Base-by-base conservation (phyloP, 108 stramenopile genomes). In the Chaetoceros muelleri region DNA sequence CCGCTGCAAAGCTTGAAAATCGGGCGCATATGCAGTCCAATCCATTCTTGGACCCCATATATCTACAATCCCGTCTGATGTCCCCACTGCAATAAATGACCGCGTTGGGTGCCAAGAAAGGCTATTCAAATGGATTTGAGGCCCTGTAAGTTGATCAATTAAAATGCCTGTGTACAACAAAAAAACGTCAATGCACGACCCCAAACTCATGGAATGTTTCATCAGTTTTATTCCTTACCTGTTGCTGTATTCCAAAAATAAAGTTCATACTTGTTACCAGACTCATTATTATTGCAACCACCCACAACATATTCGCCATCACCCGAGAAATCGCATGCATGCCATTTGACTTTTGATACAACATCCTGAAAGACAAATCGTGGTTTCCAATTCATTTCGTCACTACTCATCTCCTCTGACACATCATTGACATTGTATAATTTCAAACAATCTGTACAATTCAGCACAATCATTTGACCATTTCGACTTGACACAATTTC, bases 61-160 rank as follows among this genome's bases (percentile, higher is more conserved):
- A 64, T 91, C 90, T 1, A 87, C 65, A 2, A 86, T 48, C 17
- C 85, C 90, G 63, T 91, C 90, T 1, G 72, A 78, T 17, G 83
- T 80, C 28, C 80, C 85, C 27, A 81, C 81, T 28, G 90, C 83
- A 44, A 91, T 55, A 50, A 84, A 85, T 16, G 82, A 68, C 8
- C 90, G 71, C 2, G 88, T 80, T n/a, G 88, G 88, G 67, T 90
- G 88, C 70, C 79, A 90, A 48, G 82, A 69, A 2, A 90, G 67
- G 57, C 69, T 62, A 50, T 81, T 67, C 1, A 90, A 48, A 3
- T 67, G 47, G 18, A 74, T 74, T 23, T 72, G 56, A 1, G 88
- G 72, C 2, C 88, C 88, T 1, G 70, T 85, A 16, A 90, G 54
- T 62, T 78, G 85, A 67, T 90, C 88, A 55, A 84, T 68, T 29